These are phyloP conservation scores for Actinomucor elegans DNA, from an alignment of 371 early-diverging fungal genomes.

Conservation along the genomic window DNA sequence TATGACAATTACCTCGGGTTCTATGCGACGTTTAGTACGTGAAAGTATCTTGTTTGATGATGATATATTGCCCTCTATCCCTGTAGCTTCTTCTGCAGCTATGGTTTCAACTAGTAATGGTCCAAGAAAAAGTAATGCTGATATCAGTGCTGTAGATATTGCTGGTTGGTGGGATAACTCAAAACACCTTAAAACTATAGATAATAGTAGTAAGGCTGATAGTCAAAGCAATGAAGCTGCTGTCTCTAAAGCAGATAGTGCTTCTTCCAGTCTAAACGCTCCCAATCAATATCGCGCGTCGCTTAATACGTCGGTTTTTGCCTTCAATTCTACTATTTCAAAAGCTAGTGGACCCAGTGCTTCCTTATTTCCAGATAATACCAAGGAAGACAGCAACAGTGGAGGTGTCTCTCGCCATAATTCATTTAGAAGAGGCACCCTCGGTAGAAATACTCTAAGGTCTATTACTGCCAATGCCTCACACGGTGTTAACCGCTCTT, in stretches of 20 bases:
- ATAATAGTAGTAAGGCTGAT: neutral
- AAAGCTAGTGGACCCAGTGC: slow-evolving; percentile 1
- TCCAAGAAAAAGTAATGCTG: neutral
- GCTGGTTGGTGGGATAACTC: slow-evolving; percentile 23
- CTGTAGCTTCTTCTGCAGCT: slow-evolving; percentile 6
- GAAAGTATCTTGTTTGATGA: slow-evolving; percentile 28
- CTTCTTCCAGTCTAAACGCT: neutral
- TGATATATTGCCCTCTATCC: neutral
- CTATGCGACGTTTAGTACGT: slow-evolving; percentile 35
- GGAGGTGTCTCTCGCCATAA: slow-evolving; percentile 5
- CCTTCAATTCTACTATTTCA: slow-evolving; percentile 12
- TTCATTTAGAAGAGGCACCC: slow-evolving; percentile 17
- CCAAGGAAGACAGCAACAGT: neutral
- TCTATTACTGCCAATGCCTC: slow-evolving; percentile 16
- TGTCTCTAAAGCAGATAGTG: no score
- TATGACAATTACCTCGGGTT: slow-evolving; percentile 33
- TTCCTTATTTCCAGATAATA: neutral
- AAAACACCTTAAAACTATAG: neutral
- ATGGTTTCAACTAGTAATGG: neutral
- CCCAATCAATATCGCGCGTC: slow-evolving; percentile 26
- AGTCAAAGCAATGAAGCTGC: no score
- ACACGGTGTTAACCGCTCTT: slow-evolving; percentile 13
- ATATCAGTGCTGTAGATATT: slow-evolving; percentile 15
- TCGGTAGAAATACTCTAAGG: slow-evolving; percentile 19
- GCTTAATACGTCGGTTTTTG: slow-evolving; percentile 16